A percentile compares a stretch with the other conserved stretches of the same genome.
These are phyloP conservation scores for Saccharum spontaneum DNA, from an alignment of 176 grass and related monocot species.

Conservation along the genomic window DNA sequence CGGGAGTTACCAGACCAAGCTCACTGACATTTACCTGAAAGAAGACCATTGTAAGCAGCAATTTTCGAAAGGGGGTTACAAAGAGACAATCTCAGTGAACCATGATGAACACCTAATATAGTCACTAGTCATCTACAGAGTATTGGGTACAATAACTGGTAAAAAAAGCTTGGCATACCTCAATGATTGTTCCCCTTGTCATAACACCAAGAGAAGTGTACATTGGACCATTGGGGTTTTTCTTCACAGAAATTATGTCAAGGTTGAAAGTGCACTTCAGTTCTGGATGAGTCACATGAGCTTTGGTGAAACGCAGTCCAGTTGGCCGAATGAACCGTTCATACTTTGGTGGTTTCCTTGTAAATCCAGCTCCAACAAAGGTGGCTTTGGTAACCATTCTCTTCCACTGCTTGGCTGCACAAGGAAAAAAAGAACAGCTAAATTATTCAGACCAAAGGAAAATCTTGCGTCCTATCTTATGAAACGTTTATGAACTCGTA, in stretches of 20 bases:
- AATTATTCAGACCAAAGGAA: neutral
- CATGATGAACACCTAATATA: neutral
- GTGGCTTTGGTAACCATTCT: slow-evolving; percentile 94
- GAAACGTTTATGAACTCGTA: neutral
- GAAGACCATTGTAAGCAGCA: neutral
- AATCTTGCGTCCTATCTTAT: neutral
- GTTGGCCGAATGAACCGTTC: slow-evolving; percentile 85
- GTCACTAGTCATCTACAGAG: neutral
- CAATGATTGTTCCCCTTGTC: slow-evolving; percentile 88
- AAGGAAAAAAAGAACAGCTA: slow-evolving; percentile 8
- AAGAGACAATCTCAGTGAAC: neutral
- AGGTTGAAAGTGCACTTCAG: slow-evolving; percentile 93
- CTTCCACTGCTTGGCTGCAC: slow-evolving; percentile 92
- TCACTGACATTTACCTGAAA: slow-evolving; percentile 89
- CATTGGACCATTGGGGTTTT: slow-evolving; percentile 92
- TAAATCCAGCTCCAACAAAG: slow-evolving; percentile 87
- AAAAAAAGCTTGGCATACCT: slow-evolving; percentile 44
- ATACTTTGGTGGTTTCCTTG: slow-evolving; percentile 91
- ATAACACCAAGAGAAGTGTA: slow-evolving; percentile 94
- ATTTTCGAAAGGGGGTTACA: neutral
- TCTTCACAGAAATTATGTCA: slow-evolving; percentile 89
- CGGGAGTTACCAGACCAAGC: slow-evolving; percentile 89
- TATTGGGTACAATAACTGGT: neutral
- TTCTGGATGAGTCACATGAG: slow-evolving; percentile 88
- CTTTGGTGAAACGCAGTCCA: slow-evolving; percentile 83